A percentile compares a stretch with the other conserved stretches of the same genome.
Conservation (phyloP, 352 stramenopile species). For the Phytophthora cactorum region DNA sequence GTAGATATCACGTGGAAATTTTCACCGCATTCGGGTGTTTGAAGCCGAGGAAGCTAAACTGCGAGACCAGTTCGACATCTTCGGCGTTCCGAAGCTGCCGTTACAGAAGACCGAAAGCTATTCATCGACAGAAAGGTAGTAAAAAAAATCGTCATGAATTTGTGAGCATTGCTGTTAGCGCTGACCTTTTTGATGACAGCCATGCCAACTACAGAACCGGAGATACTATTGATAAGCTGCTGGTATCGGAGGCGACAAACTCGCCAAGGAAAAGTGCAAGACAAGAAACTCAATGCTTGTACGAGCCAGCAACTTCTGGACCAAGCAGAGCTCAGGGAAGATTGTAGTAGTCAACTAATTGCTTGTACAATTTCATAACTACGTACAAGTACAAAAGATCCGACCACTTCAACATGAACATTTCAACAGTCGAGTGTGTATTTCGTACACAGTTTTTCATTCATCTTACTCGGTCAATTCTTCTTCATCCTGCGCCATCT, state of each 20-base stretch:
- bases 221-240: conserved; percentile 62
- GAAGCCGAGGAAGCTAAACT: conserved; percentile 62
- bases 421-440: conserved; percentile 21
- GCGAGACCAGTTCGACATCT: conserved; percentile 64
- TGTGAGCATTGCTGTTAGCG: background rate
- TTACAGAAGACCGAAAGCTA: conserved; percentile 26
- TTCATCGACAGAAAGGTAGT: conserved; percentile 22
- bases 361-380: background rate
- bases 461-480: conserved; percentile 41
- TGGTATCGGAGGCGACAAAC: conserved; percentile 34
- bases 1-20: conserved; percentile 45
- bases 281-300: conserved; percentile 15
- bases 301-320: conserved; percentile 1
- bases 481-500: conserved; percentile 71
- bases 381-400: background rate
- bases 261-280: conserved; percentile 26
- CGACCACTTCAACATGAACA: conserved; percentile 15
- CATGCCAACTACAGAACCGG: conserved; percentile 17
- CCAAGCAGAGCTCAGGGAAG: conserved; percentile 5
- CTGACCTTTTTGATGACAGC: background rate
- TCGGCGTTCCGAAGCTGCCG: conserved; percentile 59
- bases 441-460: conserved; percentile 24
- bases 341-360: background rate
- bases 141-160: background rate
- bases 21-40: conserved; percentile 63